Evolutionary conservation across 1,284 basidiomycete genomes (phyloP).

Genomic region (Marasmius tenuissimus): DNA sequence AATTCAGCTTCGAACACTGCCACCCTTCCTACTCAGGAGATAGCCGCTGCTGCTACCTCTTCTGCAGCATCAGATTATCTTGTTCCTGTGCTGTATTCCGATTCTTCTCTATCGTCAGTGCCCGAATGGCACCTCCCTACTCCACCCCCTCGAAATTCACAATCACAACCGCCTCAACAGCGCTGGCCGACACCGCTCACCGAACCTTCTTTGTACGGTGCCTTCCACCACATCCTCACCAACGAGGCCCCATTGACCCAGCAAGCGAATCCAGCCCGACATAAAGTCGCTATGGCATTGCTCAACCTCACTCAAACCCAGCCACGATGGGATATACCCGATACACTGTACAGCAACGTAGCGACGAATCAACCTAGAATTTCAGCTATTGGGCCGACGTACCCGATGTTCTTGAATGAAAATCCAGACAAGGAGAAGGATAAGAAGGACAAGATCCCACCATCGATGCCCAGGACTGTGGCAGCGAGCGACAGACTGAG

Average conservation of each 20-base stretch:
- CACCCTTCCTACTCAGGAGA: constrained; percentile 28
- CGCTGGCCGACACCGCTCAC: constrained; percentile 45
- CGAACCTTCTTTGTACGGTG: constrained; percentile 61
- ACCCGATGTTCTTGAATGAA: constrained; percentile 43
- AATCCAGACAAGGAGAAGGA: constrained; percentile 34
- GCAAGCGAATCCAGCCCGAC: constrained; percentile 56
- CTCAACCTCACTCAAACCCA: constrained; percentile 52
- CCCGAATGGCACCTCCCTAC: constrained; percentile 69
- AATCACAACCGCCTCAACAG: constrained; percentile 17
- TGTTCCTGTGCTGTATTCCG: constrained; percentile 65
- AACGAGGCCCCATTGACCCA: constrained; percentile 46
- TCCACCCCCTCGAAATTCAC: constrained; percentile 24
- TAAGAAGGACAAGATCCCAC: constrained; percentile 42
- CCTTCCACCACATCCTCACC: constrained; percentile 73
- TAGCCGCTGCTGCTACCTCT: constrained; percentile 46
- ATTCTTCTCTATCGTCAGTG: constrained; percentile 60
- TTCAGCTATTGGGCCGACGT: constrained; percentile 53
- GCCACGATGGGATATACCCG: constrained; percentile 67
- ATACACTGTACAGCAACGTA: constrained; percentile 59
- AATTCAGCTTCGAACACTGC: constrained; percentile 20
- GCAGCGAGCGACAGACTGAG: constrained; percentile 51
- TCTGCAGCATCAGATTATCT: constrained; percentile 61
- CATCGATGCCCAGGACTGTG: constrained; percentile 51
- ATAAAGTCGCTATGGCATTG: constrained; percentile 69
- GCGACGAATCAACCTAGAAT: constrained; percentile 59